These are phyloP conservation scores for Alternaria arbusti DNA, from an alignment of 2,329 filamentous ascomycete genomes.

Conservation along the genomic window DNA sequence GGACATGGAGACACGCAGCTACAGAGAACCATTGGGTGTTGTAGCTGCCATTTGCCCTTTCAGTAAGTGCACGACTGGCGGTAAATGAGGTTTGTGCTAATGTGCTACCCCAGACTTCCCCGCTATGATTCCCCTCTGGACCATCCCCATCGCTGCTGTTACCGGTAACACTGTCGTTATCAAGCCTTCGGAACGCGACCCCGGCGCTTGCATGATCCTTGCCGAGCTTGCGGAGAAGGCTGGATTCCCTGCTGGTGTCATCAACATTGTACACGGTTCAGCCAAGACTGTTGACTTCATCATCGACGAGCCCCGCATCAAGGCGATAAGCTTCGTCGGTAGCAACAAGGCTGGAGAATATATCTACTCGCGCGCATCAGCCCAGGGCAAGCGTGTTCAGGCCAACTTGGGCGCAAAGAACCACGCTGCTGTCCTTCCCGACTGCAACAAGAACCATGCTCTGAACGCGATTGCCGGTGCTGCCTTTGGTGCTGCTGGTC, in stretches of 20 bases:
- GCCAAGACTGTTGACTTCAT: conserved; percentile 86
- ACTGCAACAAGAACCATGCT: conserved; percentile 90
- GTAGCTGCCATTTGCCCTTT: conserved; percentile 87
- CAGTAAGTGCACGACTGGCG: conserved; percentile 60
- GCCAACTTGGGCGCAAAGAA: conserved; percentile 90
- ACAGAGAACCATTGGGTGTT: conserved; percentile 81
- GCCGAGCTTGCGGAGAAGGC: conserved; percentile 80
- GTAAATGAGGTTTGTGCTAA: conserved; percentile 24
- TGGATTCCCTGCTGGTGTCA: conserved; percentile 79
- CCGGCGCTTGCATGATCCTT: conserved; percentile 83
- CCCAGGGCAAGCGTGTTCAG: conserved; percentile 87
- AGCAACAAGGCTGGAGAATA: conserved; percentile 89
- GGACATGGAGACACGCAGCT: conserved; percentile 87
- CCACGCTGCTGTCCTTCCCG: conserved; percentile 81
- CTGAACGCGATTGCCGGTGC: conserved; percentile 84
- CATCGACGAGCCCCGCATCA: conserved; percentile 82
- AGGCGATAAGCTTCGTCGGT: conserved; percentile 85
- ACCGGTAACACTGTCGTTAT: conserved; percentile 84
- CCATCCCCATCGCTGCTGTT: conserved; percentile 81
- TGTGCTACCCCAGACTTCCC: conserved; percentile 70
- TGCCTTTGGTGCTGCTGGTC: conserved; percentile 83
- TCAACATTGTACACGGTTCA: conserved; percentile 83
- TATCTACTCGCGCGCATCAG: conserved; percentile 78
- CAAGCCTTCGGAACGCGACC: conserved; percentile 86
- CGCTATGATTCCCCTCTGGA: conserved; percentile 93